Evolutionary conservation across 2,329 filamentous ascomycete species (phyloP).

Genomic region (Madurella fahalii): DNA sequence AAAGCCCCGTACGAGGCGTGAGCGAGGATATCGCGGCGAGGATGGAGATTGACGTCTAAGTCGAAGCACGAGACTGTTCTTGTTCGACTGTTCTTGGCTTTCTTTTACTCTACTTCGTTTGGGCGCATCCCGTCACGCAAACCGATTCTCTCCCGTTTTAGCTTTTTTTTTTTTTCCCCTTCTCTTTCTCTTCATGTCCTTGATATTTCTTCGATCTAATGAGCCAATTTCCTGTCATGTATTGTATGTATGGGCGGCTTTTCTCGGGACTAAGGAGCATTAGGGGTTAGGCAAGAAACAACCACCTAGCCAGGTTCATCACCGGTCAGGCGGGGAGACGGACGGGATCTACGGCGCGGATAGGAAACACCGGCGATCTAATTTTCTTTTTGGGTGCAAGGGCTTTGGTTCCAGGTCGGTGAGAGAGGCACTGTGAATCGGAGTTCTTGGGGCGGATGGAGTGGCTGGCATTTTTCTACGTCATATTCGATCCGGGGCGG

Average conservation of each 20-base stretch:
- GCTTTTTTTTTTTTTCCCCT: constrained; percentile 7
- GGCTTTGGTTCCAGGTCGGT: constrained; percentile 22
- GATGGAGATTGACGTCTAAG: constrained; percentile 55
- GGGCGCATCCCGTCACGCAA: constrained; percentile 1
- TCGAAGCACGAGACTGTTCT: background rate
- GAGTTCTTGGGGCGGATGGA: constrained; percentile 6
- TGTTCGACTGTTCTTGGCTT: constrained; percentile 12
- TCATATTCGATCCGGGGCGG: background rate
- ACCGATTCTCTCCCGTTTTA: constrained; percentile 9
- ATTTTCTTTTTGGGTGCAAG: constrained; percentile 3
- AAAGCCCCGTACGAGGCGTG: constrained; percentile 48
- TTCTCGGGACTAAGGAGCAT: constrained; percentile 3
- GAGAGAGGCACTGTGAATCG: constrained; percentile 24
- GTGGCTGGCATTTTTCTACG: background rate
- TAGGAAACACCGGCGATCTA: constrained; percentile 5
- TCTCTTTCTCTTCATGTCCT: constrained; percentile 3
- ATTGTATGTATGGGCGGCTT: constrained; percentile 11
- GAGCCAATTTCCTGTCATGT: constrained; percentile 9
- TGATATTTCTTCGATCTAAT: constrained; percentile 12
- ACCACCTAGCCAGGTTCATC: constrained; percentile 6
- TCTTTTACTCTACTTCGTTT: constrained; percentile 8
- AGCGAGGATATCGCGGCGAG: constrained; percentile 60
- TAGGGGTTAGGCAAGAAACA: constrained; percentile 5
- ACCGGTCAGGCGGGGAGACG: constrained; percentile 1
- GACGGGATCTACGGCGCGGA: background rate